phyloP scores from a whole-genome alignment of 441 rosid species.

The Croton setiger region DNA sequence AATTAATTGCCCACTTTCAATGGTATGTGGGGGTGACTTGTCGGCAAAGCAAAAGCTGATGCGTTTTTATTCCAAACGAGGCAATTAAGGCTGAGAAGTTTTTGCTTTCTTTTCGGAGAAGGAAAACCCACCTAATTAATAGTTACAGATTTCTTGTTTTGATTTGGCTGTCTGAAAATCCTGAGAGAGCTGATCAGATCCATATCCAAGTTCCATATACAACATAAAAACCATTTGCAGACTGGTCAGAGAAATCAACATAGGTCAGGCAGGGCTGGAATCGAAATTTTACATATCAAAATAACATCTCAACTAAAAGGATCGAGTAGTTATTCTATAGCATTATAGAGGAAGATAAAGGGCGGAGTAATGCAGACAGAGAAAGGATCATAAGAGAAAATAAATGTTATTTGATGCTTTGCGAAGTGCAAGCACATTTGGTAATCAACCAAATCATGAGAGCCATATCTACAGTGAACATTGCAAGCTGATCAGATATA shows the following conservation, averaged over 20 bases:
- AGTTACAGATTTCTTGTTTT: background rate
- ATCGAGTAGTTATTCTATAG: too few species aligned
- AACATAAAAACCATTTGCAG: too few species aligned
- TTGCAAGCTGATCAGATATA: conserved; percentile 13
- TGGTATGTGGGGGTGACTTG: background rate
- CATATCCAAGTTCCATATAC: too few species aligned
- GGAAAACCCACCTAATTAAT: background rate
- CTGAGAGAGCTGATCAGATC: too few species aligned
- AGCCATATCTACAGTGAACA: conserved; percentile 23
- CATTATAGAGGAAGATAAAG: too few species aligned
- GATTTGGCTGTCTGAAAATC: background rate
- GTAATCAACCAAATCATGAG: conserved; percentile 19
- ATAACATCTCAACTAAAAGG: too few species aligned
- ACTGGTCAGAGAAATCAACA: too few species aligned
- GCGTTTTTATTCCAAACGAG: background rate
- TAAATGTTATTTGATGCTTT: conserved; percentile 2
- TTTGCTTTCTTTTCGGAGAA: background rate
- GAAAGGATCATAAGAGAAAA: background rate
- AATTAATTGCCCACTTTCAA: background rate
- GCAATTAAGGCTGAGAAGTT: background rate
- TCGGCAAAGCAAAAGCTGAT: background rate
- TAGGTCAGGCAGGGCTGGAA: too few species aligned
- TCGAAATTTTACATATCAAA: too few species aligned
- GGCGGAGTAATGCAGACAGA: background rate
- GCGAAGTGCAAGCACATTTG: conserved; percentile 2